Percentiles rank a stretch among this genome's conserved stretches.
phyloP scores from a whole-genome alignment of 345 rosid species.

The Adansonia digitata region DNA sequence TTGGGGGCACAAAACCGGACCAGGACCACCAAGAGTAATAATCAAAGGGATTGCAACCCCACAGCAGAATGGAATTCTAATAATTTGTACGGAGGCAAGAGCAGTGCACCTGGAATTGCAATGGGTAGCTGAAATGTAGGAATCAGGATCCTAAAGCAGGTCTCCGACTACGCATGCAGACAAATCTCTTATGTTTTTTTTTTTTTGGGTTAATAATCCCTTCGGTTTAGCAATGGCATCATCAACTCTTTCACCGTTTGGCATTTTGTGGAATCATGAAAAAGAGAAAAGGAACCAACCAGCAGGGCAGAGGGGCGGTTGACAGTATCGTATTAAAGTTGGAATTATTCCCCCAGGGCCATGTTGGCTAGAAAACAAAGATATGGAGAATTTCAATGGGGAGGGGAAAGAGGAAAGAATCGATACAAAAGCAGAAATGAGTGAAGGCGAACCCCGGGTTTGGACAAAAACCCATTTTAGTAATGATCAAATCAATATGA shows the following conservation, averaged over 20 bases:
- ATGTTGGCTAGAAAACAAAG: not conserved
- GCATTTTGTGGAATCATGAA: constrained; percentile 1
- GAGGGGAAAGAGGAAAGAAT: not conserved
- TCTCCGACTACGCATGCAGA: not conserved
- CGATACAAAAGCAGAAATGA: not conserved
- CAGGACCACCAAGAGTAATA: not conserved
- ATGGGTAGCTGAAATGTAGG: not conserved
- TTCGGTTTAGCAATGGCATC: not conserved
- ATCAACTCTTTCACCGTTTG: not conserved
- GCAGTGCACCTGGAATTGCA: not conserved
- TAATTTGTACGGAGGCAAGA: constrained; percentile 11
- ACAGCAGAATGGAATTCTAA: not conserved
- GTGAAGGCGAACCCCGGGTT: not conserved
- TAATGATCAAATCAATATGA: not conserved
- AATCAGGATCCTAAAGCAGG: not conserved
- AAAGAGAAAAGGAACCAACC: no score
- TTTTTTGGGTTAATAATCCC: no score
- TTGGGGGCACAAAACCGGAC: not conserved
- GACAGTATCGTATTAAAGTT: not conserved
- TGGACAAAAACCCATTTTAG: not conserved
- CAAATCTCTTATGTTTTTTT: not conserved
- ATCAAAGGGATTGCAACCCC: constrained; percentile 8
- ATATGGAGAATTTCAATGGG: not conserved
- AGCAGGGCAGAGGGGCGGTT: not conserved
- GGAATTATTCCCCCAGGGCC: not conserved